Base-by-base conservation (phyloP, 306 rosid genomes). In the Medicago lupulina region DNA sequence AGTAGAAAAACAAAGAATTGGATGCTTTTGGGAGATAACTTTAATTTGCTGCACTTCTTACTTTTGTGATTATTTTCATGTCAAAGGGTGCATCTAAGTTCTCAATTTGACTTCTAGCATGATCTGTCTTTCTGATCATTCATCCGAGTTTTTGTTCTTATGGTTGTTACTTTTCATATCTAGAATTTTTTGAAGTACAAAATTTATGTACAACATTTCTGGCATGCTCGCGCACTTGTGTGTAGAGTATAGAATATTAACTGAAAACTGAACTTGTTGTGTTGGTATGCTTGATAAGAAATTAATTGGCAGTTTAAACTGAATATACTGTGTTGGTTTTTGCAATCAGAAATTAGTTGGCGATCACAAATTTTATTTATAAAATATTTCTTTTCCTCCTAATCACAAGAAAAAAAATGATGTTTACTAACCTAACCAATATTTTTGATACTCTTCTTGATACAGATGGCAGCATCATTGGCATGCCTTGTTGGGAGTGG, bases 401-500 rank as follows among this genome's bases (percentile, higher is more conserved):
- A 50, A 63, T 55, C 9, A 59, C 31, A 17, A 76, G 78, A 46
- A 28, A 9, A 28, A 7, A 41, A 36, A 23, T 23, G 3, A n/a
- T 41, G 38, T 70, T 49, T 60, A 7, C 7, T 23, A 16, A 43
- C 7, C 7, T 23, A 16, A 43, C 17, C 10, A 8, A 16, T 54
- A 66, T 72, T 75, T 80, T 41, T 64, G 66, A 67, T 66, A 10
- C 31, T 57, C 62, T 38, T 15, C 25, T 49, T 73, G 23, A 38
- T 65, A 41, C 64, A 57, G 79, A 92, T 95, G 99, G 96, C 90
- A n/a, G 86, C 96, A 23, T 85, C 93, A 47, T 89, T 88, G 49
- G 89, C 96, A 44, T 95, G 91, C 84, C 86, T 94, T 65, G 89
- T 87, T 84, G 98, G 96, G 34, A 88, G 80, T 76, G 83, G 86